Evolutionary conservation across 1,284 basidiomycete genomes (phyloP).

Genomic region (Phaffia rhodozyma): DNA sequence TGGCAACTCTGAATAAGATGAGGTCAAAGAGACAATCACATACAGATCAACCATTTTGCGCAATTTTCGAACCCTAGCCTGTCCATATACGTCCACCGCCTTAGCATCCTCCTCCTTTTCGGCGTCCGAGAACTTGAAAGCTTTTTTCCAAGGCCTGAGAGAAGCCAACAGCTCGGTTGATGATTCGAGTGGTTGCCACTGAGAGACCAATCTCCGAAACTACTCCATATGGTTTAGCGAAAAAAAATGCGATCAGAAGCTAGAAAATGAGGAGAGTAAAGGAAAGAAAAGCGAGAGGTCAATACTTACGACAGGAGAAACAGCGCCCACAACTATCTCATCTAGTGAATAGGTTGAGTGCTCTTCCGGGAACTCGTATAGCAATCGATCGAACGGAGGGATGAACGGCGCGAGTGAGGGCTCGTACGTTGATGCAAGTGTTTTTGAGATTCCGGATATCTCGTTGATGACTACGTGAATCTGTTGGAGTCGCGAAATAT

Average conservation of each 20-base stretch:
- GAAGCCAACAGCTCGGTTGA: slow-evolving; percentile 44
- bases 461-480: slow-evolving; percentile 60
- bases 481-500: slow-evolving; percentile 61
- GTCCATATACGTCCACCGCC: slow-evolving; percentile 6
- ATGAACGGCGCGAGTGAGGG: slow-evolving; percentile 58
- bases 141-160: slow-evolving; percentile 53
- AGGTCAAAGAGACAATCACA: background rate
- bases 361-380: slow-evolving; percentile 60
- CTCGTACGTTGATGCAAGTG: slow-evolving; percentile 48
- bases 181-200: slow-evolving; percentile 61
- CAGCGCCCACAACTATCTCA: slow-evolving; percentile 81
- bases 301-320: slow-evolving; percentile 56
- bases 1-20: background rate
- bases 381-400: slow-evolving; percentile 54
- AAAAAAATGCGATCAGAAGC: slow-evolving; percentile 14
- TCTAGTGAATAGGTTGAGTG: slow-evolving; percentile 71
- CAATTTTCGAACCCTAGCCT: background rate
- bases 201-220: slow-evolving; percentile 51
- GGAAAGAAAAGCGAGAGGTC: background rate
- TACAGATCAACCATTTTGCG: background rate
- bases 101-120: slow-evolving; percentile 1
- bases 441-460: slow-evolving; percentile 52
- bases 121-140: slow-evolving; percentile 43
- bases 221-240: slow-evolving; percentile 4
- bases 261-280: background rate